phyloP scores from a whole-genome alignment of 805 yeast genomes.

The Cyberlindnera mississippiensis region DNA sequence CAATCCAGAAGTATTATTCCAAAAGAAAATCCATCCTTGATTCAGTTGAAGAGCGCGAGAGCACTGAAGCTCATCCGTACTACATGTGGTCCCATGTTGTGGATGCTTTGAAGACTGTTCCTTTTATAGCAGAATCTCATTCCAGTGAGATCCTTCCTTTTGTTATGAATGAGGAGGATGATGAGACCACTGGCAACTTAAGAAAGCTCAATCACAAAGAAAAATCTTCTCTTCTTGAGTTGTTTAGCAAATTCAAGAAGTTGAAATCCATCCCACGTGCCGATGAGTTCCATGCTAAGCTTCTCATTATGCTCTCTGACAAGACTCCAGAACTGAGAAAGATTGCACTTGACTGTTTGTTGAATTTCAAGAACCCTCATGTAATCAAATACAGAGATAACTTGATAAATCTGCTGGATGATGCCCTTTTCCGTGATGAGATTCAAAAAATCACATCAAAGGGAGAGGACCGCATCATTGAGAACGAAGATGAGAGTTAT shows the following conservation, averaged over 20 bases:
- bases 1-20: constrained; percentile 11
- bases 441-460: constrained; percentile 57
- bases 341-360: constrained; percentile 63
- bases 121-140: constrained; percentile 65
- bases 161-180: constrained; percentile 33
- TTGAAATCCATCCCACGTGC: constrained; percentile 51
- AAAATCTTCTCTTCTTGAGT: constrained; percentile 50
- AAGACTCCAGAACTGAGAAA: constrained; percentile 62
- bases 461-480: constrained; percentile 50
- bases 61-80: constrained; percentile 12
- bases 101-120: constrained; percentile 52
- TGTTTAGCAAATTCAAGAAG: constrained; percentile 62
- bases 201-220: constrained; percentile 48
- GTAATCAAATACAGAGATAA: constrained; percentile 70
- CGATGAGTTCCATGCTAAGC: constrained; percentile 48
- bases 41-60: constrained; percentile 14
- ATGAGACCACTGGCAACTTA: constrained; percentile 3
- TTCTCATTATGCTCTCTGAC: constrained; percentile 57
- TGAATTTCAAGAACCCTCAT: constrained; percentile 57
- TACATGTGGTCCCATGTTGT: constrained; percentile 48
- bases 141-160: constrained; percentile 55
- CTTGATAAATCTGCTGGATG: constrained; percentile 72
- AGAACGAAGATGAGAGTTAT: constrained; percentile 50
- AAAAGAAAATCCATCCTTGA: constrained; percentile 9
- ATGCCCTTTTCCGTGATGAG: constrained; percentile 82